Percentiles rank a stretch among this genome's conserved stretches.
Evolutionary conservation across 345 rosid genomes (phyloP).

Genomic region (Sisymbrium irio): DNA sequence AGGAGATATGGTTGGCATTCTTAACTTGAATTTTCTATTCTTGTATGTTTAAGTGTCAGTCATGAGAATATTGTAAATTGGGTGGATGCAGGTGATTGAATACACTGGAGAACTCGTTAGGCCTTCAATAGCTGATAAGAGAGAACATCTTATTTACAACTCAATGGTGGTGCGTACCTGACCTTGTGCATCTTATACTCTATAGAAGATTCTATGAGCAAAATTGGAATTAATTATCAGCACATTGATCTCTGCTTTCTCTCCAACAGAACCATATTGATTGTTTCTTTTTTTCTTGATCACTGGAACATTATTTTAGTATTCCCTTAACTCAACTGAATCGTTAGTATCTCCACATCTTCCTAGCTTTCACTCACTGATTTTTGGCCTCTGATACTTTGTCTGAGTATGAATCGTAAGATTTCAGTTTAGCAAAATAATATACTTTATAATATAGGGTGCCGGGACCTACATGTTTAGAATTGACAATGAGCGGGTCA

Average conservation of each 20-base stretch:
- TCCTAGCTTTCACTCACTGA: not conserved
- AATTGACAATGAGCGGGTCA: conserved; percentile 90
- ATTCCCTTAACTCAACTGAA: not conserved
- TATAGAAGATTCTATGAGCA: not conserved
- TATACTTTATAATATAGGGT: conserved; percentile 54
- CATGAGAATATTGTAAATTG: conserved; percentile 12
- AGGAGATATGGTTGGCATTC: conserved; percentile 84
- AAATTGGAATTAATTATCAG: not conserved
- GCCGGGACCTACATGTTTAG: conserved; percentile 99
- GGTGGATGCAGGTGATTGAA: conserved; percentile 70
- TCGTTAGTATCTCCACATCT: conserved; percentile 8
- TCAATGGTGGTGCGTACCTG: conserved; percentile 82
- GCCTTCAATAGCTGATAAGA: conserved; percentile 92
- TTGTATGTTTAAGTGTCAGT: not conserved
- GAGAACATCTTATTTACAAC: conserved; percentile 92
- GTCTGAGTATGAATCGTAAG: not conserved
- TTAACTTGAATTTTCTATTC: not conserved
- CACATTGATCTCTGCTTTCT: not conserved
- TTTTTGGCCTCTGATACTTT: not conserved
- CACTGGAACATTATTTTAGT: not conserved
- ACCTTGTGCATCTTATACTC: conserved; percentile 11
- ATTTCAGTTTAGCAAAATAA: not conserved
- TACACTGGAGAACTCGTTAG: conserved; percentile 97
- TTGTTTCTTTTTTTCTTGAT: not conserved
- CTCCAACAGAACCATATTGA: not conserved